These are phyloP conservation scores for Neurospora tetrasperma DNA, from an alignment of 495 filamentous ascomycete genomes.

Conservation along the genomic window DNA sequence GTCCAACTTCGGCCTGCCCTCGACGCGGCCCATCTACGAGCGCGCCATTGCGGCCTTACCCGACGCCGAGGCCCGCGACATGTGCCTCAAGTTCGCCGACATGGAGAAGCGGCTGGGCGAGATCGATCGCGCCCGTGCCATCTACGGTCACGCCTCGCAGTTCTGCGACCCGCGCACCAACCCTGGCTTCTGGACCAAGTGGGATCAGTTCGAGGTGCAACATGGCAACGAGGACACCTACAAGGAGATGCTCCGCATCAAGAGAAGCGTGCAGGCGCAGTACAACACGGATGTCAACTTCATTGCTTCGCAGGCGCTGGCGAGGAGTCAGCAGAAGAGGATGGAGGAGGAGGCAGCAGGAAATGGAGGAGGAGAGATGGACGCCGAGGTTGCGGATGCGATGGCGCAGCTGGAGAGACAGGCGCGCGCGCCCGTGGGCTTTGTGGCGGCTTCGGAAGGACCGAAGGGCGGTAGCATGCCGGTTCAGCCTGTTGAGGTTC, in stretches of 20 bases:
- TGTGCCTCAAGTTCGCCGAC: conserved; percentile 98
- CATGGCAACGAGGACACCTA: conserved; percentile 99
- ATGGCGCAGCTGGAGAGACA: conserved; percentile 89
- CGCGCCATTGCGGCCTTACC: conserved; percentile 84
- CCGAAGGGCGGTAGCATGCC: conserved; percentile 56
- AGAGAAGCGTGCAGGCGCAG: conserved; percentile 92
- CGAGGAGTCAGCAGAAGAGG: conserved; percentile 56
- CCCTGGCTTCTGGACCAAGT: conserved; percentile 86
- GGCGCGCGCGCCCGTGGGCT: conserved; percentile 78
- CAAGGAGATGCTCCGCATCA: conserved; percentile 98
- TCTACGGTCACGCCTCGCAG: conserved; percentile 93
- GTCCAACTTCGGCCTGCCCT: conserved; percentile 93
- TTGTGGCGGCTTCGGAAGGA: conserved; percentile 77
- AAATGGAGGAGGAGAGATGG: conserved; percentile 24
- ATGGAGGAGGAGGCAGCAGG: conserved; percentile 26
- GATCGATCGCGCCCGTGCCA: conserved; percentile 89
- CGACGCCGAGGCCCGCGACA: conserved; percentile 87
- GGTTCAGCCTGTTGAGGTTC: conserved; percentile 34
- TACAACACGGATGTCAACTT: conserved; percentile 99
- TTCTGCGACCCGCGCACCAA: conserved; percentile 93
- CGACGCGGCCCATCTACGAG: conserved; percentile 95
- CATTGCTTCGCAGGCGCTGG: conserved; percentile 91
- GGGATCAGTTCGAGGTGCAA: conserved; percentile 93
- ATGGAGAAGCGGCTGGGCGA: conserved; percentile 96
- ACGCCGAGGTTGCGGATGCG: conserved; percentile 57